Evolutionary conservation across 2,329 filamentous ascomycete genomes (phyloP).

Genomic region (Exophiala phaeomuriformis): DNA sequence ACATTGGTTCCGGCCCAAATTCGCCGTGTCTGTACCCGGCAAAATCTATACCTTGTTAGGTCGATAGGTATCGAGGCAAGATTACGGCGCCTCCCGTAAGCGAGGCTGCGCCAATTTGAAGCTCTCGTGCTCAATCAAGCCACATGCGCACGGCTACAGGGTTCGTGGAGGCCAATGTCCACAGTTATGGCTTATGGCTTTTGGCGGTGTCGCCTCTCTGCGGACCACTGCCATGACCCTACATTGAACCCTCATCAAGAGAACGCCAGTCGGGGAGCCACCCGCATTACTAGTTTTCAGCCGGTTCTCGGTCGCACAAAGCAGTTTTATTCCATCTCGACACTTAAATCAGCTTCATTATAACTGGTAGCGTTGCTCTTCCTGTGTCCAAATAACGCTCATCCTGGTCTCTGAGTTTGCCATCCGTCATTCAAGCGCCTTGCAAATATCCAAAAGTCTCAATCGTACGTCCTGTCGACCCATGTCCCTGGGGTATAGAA

Average conservation of each 20-base stretch:
- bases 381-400: slow-evolving; percentile 5
- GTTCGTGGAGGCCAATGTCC: background rate
- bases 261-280: too few species aligned
- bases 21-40: too few species aligned
- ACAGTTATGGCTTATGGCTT: too few species aligned
- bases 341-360: slow-evolving; percentile 13
- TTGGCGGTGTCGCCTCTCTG: too few species aligned
- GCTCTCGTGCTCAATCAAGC: slow-evolving; percentile 9
- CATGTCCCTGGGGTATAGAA: slow-evolving; percentile 19
- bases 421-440: slow-evolving; percentile 10
- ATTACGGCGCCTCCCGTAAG: slow-evolving; percentile 18
- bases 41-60: background rate
- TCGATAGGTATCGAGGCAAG: background rate
- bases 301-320: background rate
- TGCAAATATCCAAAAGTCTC: background rate
- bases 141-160: slow-evolving; percentile 20
- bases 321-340: too few species aligned
- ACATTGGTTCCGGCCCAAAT: too few species aligned
- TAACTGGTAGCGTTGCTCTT: slow-evolving; percentile 1
- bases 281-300: too few species aligned
- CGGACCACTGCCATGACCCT: too few species aligned
- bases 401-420: slow-evolving; percentile 14
- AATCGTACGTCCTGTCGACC: slow-evolving; percentile 9
- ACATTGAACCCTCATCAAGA: too few species aligned
- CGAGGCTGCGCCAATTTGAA: slow-evolving; percentile 17